Percentiles rank a stretch among this genome's conserved stretches.
These are phyloP conservation scores for Cladorrhinum sp. DNA, from an alignment of 2,329 filamentous ascomycete genomes.

Conservation along the genomic window DNA sequence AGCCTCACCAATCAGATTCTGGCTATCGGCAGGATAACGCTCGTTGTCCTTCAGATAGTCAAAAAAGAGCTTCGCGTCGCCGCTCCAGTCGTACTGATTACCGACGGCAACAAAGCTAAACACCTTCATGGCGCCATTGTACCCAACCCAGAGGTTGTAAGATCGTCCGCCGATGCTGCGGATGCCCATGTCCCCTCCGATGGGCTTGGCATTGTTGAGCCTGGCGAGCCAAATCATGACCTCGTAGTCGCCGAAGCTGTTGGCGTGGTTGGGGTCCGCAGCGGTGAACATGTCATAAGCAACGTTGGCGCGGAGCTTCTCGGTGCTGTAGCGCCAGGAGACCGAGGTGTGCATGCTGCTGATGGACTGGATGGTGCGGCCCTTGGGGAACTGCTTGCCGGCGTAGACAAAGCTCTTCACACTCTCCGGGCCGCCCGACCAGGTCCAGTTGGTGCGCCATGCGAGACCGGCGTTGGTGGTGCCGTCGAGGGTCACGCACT, in stretches of 20 bases:
- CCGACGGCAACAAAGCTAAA: slow-evolving; percentile 44
- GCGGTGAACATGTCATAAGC: slow-evolving; percentile 61
- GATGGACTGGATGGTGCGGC: slow-evolving; percentile 34
- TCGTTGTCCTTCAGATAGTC: slow-evolving; percentile 46
- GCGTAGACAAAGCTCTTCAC: slow-evolving; percentile 47
- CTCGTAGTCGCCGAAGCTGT: slow-evolving; percentile 49
- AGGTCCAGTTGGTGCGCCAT: slow-evolving; percentile 42
- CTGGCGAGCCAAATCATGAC: slow-evolving; percentile 65
- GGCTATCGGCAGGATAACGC: slow-evolving; percentile 26
- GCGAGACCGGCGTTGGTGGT: slow-evolving; percentile 34
- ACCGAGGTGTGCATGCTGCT: slow-evolving; percentile 35
- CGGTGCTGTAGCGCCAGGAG: slow-evolving; percentile 46
- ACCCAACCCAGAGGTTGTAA: slow-evolving; percentile 54
- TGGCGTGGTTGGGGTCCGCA: slow-evolving; percentile 33
- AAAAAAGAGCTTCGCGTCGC: slow-evolving; percentile 52
- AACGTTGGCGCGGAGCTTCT: slow-evolving; percentile 53
- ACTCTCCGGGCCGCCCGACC: slow-evolving; percentile 36
- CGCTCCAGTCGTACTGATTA: slow-evolving; percentile 45
- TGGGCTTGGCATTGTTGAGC: slow-evolving; percentile 54
- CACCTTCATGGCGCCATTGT: slow-evolving; percentile 53
- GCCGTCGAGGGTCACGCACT: slow-evolving; percentile 42
- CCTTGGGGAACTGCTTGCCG: slow-evolving; percentile 33
- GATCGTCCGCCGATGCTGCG: slow-evolving; percentile 47
- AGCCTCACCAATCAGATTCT: slow-evolving; percentile 21
- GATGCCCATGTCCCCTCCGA: slow-evolving; percentile 49